Base-by-base conservation (phyloP, 2,329 filamentous ascomycete genomes). In the Zopfia rhizophila region DNA sequence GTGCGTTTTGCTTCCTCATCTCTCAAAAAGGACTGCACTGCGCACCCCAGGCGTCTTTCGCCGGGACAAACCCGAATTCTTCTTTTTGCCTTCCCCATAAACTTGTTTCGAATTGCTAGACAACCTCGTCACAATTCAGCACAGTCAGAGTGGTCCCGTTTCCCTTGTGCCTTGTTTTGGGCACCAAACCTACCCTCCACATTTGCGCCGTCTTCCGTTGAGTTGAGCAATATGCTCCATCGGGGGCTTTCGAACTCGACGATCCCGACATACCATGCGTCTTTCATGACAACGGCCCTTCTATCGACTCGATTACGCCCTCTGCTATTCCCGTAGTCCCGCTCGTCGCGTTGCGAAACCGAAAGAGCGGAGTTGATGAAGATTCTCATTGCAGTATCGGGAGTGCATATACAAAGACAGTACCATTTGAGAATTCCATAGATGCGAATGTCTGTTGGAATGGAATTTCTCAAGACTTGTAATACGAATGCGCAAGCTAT, bases 401-500 rank as follows among this genome's bases (percentile, higher is more conserved):
- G 66, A 63, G 56, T 68, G 59, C 59, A 66, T 44, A 54, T 64
- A 53, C 60, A 57, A 61, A 62, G 66, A 56, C 59, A 65, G 51
- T 69, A 70, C 58, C 69, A 72, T 56, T 53, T 62, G 65, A 55
- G 61, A 54, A 63, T 72, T 67, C 69, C 69, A 55, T 72, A 69
- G 61, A 56, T 56, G 56, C 60, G 48, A 46, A 54, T 25, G 51
- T 55, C 57, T 65, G 56, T 66, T 66, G 17, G 66, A 65, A 70
- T 72, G 67, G 65, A 71, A 65, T 68, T 69, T 67, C 62, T 68
- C 60, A 69, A 61, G 48, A 63, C 61, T 25, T 71, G 68, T 54
- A 56, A 47, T 46, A 70, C 69, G 25, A 72, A 70, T 64, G 69
- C 67, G 62, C 68, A 70, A 58, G 65, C 62, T 61, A 66, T 72